Conservation (phyloP, 1,139 yeast genomes). For the Wickerhamomyces sp. region DNA sequence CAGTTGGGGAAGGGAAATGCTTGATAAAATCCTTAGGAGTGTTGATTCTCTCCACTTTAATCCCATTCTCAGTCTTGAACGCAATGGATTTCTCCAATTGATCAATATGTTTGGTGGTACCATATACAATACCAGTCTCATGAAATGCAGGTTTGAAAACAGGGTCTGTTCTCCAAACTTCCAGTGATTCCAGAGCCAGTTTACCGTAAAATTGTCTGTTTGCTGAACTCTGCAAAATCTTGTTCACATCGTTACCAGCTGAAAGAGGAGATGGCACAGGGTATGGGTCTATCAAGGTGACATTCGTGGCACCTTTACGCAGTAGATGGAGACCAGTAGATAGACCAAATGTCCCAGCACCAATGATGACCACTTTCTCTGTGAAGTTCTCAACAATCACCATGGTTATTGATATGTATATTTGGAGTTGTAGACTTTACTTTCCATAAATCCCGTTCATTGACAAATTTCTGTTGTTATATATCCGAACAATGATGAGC, state of each 20-base stretch:
- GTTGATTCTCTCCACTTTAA: slow-evolving; percentile 6
- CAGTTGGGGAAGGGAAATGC: slow-evolving; percentile 1
- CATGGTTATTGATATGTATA: too few relatives aligned
- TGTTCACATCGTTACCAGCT: slow-evolving; percentile 44
- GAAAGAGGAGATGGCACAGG: slow-evolving; percentile 41
- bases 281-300: slow-evolving; percentile 33
- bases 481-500: too few relatives aligned
- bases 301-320: slow-evolving; percentile 23
- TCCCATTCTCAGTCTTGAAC: slow-evolving; percentile 2
- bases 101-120: slow-evolving; percentile 9
- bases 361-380: slow-evolving; percentile 10
- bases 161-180: slow-evolving; percentile 28
- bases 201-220: slow-evolving; percentile 30
- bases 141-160: slow-evolving; percentile 24
- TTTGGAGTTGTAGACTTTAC: too few relatives aligned
- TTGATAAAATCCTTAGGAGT: slow-evolving; percentile 5
- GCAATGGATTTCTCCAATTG: not conserved
- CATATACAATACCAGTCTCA: slow-evolving; percentile 27
- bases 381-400: too few relatives aligned
- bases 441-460: too few relatives aligned
- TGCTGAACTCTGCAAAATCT: slow-evolving; percentile 38
- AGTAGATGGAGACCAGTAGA: slow-evolving; percentile 32
- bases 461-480: too few relatives aligned
- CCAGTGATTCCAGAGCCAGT: slow-evolving; percentile 36
- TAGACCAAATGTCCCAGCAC: slow-evolving; percentile 35